Evolutionary conservation across 768 basidiomycete genomes (phyloP), one percentile per base, ranked within the genome.

Genomic region (Xerocomellus intermedius): DNA sequence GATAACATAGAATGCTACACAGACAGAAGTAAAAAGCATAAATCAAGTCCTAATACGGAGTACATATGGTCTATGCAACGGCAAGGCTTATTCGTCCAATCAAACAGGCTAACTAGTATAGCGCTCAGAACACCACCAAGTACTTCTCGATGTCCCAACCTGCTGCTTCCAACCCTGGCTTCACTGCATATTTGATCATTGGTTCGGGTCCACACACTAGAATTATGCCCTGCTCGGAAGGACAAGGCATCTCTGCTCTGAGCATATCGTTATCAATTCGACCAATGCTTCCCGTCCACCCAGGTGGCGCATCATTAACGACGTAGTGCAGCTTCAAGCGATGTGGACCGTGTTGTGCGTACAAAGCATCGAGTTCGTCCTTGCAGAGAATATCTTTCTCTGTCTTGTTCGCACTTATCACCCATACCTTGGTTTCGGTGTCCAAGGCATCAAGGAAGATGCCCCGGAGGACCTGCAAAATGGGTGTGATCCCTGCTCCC

Each of bases 391-490:
- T 85, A 59, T 85, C 83, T 10, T 69, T 68, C 26, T 75, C 69
- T 16, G 71, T 72, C 30, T 73, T 73, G 64, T 85, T 84, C 30
- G 76, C 71, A 54, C 78, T 74, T 37, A 85, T 59, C 17, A 83
- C 49, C 75, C 75, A 83, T 12, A 81, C 68, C 8, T 72, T 71
- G 1, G 76, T 77, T 30, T 70, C 63, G 1, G 59, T 61, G 52
- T 79, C 75, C 14, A 53, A 46, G 1, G 47, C 19, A 52, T 83
- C 80, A 21, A 62, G 64, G 42, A 82, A 65, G 42, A 84, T 69
- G 44, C 73, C 73, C 1, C 79, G 76, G 1, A 84, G 67, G 21
- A 84, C 77, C 63, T 84, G 82, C 1, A 83, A 65, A 42, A 85
- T 81, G 0, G 84, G 83, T 1, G 84, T 84, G 48, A 85, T 79